Evolutionary conservation across 805 yeast species (phyloP).

Genomic region (Wickerhamomyces ciferrii): DNA sequence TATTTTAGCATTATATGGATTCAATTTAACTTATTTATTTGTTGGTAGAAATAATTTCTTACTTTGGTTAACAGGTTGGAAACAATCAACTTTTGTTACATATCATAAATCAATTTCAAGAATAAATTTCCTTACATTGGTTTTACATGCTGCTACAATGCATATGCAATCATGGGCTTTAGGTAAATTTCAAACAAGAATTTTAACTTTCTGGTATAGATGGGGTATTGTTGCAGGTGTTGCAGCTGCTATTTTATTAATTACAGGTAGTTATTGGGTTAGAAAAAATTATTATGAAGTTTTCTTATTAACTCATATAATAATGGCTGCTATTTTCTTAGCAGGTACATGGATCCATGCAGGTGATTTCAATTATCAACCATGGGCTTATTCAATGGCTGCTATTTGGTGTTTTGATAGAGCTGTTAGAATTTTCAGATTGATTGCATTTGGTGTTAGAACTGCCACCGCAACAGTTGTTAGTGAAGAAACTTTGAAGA

Average conservation of each 20-base stretch:
- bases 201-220: slow-evolving; percentile 13
- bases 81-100: slow-evolving; percentile 54
- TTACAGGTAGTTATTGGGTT: slow-evolving; percentile 28
- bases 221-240: slow-evolving; percentile 16
- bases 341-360: slow-evolving; percentile 57
- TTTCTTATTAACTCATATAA: slow-evolving; percentile 51
- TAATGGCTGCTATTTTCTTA: slow-evolving; percentile 47
- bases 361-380: slow-evolving; percentile 41
- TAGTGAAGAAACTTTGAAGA: slow-evolving; percentile 39
- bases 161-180: slow-evolving; percentile 14
- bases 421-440: slow-evolving; percentile 30
- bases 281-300: slow-evolving; percentile 56
- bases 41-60: slow-evolving; percentile 73
- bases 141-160: slow-evolving; percentile 18
- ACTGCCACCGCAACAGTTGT: slow-evolving; percentile 21
- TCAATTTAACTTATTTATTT: slow-evolving; percentile 55
- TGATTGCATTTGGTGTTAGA: slow-evolving; percentile 18
- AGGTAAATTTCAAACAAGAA: slow-evolving; percentile 9
- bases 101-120: slow-evolving; percentile 65
- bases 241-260: slow-evolving; percentile 5
- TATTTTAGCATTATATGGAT: slow-evolving; percentile 22
- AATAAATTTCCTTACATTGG: slow-evolving; percentile 25
- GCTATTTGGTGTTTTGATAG: slow-evolving; percentile 51
- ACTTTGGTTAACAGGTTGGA: slow-evolving; percentile 60
- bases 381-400: slow-evolving; percentile 29